A percentile compares a stretch with the other conserved stretches of the same genome.
These are phyloP conservation scores for Fusarium multiceps DNA, from an alignment of 2,329 filamentous ascomycete species.

Conservation along the genomic window DNA sequence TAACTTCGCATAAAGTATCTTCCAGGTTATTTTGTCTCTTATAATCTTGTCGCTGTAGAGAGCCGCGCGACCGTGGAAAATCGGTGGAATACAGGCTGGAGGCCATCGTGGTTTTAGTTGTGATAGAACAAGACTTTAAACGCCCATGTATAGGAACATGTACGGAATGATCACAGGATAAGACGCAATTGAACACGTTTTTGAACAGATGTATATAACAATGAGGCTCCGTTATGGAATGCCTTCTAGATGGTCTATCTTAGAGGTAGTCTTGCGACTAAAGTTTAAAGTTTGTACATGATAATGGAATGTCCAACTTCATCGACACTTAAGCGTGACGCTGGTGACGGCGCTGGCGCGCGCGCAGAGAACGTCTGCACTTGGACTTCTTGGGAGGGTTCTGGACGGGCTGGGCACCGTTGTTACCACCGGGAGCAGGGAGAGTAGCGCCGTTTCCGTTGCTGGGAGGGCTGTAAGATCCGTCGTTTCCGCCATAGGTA, in stretches of 20 bases:
- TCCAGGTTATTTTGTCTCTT: neutral
- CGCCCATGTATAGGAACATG: accelerated
- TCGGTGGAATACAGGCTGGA: accelerated
- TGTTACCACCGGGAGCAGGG: no score
- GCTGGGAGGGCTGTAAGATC: neutral
- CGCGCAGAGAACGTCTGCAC: slow-evolving; percentile 17
- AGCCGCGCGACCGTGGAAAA: neutral
- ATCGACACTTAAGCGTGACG: neutral
- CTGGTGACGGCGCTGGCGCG: slow-evolving; percentile 1
- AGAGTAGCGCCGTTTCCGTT: no score
- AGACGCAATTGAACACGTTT: neutral
- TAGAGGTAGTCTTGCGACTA: slow-evolving; percentile 11
- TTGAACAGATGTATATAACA: neutral
- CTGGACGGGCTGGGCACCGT: neutral
- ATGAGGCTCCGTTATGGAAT: neutral
- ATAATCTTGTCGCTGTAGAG: neutral
- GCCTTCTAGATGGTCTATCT: slow-evolving; percentile 13
- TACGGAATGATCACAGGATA: neutral
- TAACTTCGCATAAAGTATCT: accelerated
- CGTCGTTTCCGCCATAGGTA: neutral
- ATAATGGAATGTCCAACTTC: neutral
- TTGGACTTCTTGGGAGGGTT: slow-evolving; percentile 8
- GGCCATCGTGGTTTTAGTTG: neutral
- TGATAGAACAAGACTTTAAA: neutral
- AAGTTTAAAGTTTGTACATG: slow-evolving; percentile 22